Percentiles rank a stretch among this genome's conserved stretches.
Evolutionary conservation across 306 rosid species (phyloP).

Genomic region (Lagenaria siceraria): DNA sequence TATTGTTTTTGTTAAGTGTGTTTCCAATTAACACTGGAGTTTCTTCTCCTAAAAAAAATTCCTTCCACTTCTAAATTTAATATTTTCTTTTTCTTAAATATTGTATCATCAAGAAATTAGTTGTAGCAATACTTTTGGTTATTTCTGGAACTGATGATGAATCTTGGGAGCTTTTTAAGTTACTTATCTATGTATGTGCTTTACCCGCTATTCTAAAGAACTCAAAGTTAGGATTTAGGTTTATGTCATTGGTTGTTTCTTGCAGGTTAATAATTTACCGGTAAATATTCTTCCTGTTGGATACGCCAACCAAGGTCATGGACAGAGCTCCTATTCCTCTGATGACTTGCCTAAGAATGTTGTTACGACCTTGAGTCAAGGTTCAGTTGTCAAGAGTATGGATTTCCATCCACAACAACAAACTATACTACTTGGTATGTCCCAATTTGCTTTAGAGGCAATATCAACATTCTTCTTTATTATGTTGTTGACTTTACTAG

Average conservation of each 20-base stretch:
- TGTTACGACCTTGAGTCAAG: constrained; percentile 59
- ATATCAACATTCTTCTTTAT: neutral
- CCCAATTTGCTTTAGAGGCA: neutral
- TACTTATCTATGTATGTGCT: neutral
- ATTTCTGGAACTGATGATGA: neutral
- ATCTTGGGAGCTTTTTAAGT: neutral
- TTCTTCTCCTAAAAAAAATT: neutral
- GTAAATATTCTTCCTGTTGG: constrained; percentile 68
- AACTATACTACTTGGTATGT: constrained; percentile 82
- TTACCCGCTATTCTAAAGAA: neutral
- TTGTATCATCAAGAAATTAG: neutral
- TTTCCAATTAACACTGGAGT: neutral
- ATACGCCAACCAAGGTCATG: constrained; percentile 67
- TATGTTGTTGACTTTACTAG: neutral
- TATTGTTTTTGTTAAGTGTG: neutral
- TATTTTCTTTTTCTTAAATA: neutral
- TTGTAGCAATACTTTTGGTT: neutral
- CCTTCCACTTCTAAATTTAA: neutral
- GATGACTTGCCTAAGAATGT: constrained; percentile 88
- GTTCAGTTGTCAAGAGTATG: constrained; percentile 81
- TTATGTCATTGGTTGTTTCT: constrained; percentile 16
- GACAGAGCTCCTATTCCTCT: constrained; percentile 79
- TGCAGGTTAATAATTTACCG: constrained; percentile 76
- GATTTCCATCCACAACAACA: constrained; percentile 93
- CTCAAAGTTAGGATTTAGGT: neutral